These are phyloP conservation scores for Candida piceae DNA, from an alignment of 805 yeast genomes.

Conservation along the genomic window DNA sequence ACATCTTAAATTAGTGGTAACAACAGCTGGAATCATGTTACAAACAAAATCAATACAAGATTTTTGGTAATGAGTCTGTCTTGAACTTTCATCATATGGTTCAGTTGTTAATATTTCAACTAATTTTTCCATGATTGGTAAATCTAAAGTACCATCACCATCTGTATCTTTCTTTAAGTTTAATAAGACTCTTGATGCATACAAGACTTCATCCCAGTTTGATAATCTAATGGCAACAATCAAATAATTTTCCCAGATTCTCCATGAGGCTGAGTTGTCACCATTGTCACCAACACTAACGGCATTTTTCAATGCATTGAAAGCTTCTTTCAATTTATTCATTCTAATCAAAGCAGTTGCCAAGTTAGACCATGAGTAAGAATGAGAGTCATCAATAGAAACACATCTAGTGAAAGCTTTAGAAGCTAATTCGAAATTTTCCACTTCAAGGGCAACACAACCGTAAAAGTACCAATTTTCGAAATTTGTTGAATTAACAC, in stretches of 20 bases:
- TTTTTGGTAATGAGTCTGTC: constrained; percentile 57
- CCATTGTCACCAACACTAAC: constrained; percentile 59
- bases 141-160: constrained; percentile 65
- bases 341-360: constrained; percentile 69
- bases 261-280: constrained; percentile 60
- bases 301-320: constrained; percentile 79
- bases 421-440: constrained; percentile 70
- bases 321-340: constrained; percentile 70
- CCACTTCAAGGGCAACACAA: constrained; percentile 75
- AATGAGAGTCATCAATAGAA: constrained; percentile 71
- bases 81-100: constrained; percentile 31
- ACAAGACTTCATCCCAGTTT: constrained; percentile 86
- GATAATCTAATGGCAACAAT: constrained; percentile 73
- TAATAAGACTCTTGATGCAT: constrained; percentile 64
- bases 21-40: constrained; percentile 58
- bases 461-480: constrained; percentile 93
- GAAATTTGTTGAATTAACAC: constrained; percentile 64
- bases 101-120: constrained; percentile 59
- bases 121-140: constrained; percentile 69
- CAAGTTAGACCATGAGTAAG: constrained; percentile 88
- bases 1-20: constrained; percentile 60
- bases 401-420: constrained; percentile 93
- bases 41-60: constrained; percentile 71
- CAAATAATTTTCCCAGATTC: constrained; percentile 83
- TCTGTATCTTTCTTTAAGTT: constrained; percentile 48